Conservation (phyloP, 495 filamentous ascomycete genomes). For the Aspergillus cavernicola region DNA sequence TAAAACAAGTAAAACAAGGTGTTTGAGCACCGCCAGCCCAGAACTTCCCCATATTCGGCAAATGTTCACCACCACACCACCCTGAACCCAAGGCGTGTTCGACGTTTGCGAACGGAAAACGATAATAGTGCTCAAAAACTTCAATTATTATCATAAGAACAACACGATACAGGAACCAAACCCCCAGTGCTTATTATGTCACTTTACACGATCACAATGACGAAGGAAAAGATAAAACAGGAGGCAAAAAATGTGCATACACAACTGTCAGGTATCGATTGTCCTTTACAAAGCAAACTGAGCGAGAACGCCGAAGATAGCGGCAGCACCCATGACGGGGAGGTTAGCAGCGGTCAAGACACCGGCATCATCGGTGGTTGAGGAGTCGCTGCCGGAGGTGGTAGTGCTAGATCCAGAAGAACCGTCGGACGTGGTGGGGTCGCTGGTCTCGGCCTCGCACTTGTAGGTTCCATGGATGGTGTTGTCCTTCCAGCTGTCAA, state of each 20-base stretch:
- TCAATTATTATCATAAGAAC: constrained; percentile 50
- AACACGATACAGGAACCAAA: constrained; percentile 35
- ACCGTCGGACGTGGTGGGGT: constrained; percentile 46
- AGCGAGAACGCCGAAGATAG: constrained; percentile 41
- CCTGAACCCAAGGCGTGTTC: constrained; percentile 5
- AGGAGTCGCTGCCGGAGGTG: constrained; percentile 24
- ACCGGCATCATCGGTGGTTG: constrained; percentile 39
- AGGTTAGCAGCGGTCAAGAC: constrained; percentile 36
- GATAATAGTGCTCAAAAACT: constrained; percentile 40
- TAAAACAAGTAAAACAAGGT: constrained; percentile 17
- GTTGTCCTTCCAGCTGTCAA: constrained; percentile 39
- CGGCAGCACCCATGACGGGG: constrained; percentile 41
- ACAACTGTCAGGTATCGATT: constrained; percentile 15
- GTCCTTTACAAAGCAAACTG: constrained; percentile 43
- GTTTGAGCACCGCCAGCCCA: neutral
- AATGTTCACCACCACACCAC: neutral
- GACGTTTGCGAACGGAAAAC: constrained; percentile 8
- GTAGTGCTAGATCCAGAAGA: constrained; percentile 34
- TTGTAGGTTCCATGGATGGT: constrained; percentile 60
- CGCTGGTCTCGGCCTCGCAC: constrained; percentile 45
- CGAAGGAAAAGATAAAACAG: constrained; percentile 22
- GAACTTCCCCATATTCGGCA: neutral
- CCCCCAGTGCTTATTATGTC: constrained; percentile 36
- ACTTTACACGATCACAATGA: constrained; percentile 30
- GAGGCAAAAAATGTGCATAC: constrained; percentile 25